A percentile compares a stretch with the other conserved stretches of the same genome.
These are phyloP conservation scores for Boletus mariae DNA, from an alignment of 1,284 basidiomycete species.

Conservation along the genomic window DNA sequence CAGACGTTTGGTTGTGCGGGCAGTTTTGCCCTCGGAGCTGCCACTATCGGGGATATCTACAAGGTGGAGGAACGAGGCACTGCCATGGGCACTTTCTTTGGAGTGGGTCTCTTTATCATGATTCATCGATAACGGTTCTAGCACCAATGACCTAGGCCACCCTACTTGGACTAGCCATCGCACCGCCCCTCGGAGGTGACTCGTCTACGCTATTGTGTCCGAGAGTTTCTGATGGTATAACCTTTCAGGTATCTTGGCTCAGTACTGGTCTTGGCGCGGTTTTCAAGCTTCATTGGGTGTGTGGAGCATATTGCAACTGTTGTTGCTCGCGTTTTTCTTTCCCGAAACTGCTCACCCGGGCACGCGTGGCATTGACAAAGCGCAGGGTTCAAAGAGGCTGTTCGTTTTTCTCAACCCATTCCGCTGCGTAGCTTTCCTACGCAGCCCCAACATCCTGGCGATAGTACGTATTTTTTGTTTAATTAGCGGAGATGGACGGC, in stretches of 20 bases:
- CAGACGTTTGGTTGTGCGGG: slow-evolving; percentile 44
- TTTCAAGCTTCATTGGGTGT: slow-evolving; percentile 56
- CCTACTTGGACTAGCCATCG: slow-evolving; percentile 44
- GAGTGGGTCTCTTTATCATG: slow-evolving; percentile 29
- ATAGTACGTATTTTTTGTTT: slow-evolving; percentile 41
- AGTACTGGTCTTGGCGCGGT: slow-evolving; percentile 66
- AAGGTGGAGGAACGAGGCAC: slow-evolving; percentile 43
- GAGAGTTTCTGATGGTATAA: not conserved
- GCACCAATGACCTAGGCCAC: slow-evolving; percentile 31
- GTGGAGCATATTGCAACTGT: slow-evolving; percentile 42
- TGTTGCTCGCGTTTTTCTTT: slow-evolving; percentile 48
- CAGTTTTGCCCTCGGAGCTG: slow-evolving; percentile 44
- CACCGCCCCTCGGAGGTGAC: slow-evolving; percentile 43
- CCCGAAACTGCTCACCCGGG: slow-evolving; percentile 70
- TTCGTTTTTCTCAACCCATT: slow-evolving; percentile 61
- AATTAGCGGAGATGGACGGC: not conserved
- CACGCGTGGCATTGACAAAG: slow-evolving; percentile 43
- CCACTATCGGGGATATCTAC: slow-evolving; percentile 49
- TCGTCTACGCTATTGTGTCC: not conserved
- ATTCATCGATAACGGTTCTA: not conserved
- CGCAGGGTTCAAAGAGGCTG: slow-evolving; percentile 33
- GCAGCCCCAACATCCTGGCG: slow-evolving; percentile 55
- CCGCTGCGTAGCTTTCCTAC: slow-evolving; percentile 46
- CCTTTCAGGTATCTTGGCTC: slow-evolving; percentile 39
- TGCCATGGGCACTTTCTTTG: slow-evolving; percentile 46